Evolutionary conservation across 176 grass and related monocot species (phyloP), one percentile per base, ranked within the genome.

Genomic region (Tillandsia leiboldiana): DNA sequence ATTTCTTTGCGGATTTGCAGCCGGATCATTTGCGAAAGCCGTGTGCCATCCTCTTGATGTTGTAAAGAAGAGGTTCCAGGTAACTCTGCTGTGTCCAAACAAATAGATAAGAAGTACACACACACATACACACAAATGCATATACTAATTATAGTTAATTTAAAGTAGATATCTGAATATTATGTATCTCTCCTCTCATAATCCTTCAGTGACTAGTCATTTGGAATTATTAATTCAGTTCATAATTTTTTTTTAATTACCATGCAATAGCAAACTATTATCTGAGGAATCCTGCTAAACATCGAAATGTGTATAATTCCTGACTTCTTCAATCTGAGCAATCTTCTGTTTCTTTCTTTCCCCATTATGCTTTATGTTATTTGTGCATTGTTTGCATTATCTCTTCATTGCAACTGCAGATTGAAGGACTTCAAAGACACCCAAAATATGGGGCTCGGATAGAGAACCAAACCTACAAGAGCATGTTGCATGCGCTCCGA

Each of bases 61-160:
- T 68, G 94, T 93, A 47, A 99, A 99, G 67, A 99, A 99, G 79
- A 90, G 90, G 58, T 88, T 93, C 54, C 94, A 99, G 90, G 94
- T 99, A 77, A 84, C 50, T 64, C 56, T 50, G 7, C 50, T 48
- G 11, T 33, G 1, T 27, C 17, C 22, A 14, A 17, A 4, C 33
- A 18, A 47, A 27, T 8, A 33, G 12, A 18, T 72, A 9, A 23
- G 9, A 12, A 50, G 18, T 47, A 47, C 49, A 12, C 6, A 23
- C 48, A 13, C 23, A 2, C 33, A 6, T 33, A 5, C 29, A 33
- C 33, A 7, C 33, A 42, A 42, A 42, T 6, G 33, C 33, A 42
- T 42, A 42, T 42, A 42, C 33, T 6, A 42, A 42, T 42, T 7
- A 42, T 42, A 42, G 33, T 42, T 42, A 42, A 42, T 5, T 42